Conservation (phyloP, 805 yeast species). For the Saccharomycopsis fermentans region DNA sequence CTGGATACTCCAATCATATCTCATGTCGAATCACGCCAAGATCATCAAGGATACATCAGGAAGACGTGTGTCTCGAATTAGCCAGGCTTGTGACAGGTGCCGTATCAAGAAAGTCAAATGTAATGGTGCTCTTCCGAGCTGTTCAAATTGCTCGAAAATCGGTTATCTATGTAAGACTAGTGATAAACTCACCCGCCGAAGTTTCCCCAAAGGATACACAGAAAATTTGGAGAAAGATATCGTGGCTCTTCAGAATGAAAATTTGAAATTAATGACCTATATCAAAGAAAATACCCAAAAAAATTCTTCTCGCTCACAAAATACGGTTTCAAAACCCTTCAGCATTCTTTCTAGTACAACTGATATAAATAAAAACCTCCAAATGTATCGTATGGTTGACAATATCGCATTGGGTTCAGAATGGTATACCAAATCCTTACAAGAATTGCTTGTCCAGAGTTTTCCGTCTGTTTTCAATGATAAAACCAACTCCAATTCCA, state of each 20-base stretch:
- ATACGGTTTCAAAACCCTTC: background rate
- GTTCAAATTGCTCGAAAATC: slow-evolving; percentile 55
- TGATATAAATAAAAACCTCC: background rate
- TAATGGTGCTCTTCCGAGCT: slow-evolving; percentile 57
- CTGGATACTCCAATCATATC: background rate
- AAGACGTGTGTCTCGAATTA: slow-evolving; percentile 33
- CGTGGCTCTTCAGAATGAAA: slow-evolving; percentile 48
- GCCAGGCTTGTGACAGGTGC: slow-evolving; percentile 79
- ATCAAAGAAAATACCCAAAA: slow-evolving; percentile 22
- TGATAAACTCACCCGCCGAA: slow-evolving; percentile 64
- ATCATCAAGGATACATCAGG: slow-evolving; percentile 15
- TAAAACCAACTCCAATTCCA: background rate
- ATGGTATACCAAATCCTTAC: background rate
- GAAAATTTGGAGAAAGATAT: slow-evolving; percentile 60
- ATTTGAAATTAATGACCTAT: slow-evolving; percentile 31
- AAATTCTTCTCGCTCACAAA: slow-evolving; percentile 9
- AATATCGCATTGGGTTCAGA: background rate
- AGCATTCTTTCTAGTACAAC: background rate
- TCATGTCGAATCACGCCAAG: slow-evolving; percentile 6
- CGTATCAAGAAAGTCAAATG: slow-evolving; percentile 68
- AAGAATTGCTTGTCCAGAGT: background rate
- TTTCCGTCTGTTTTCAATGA: background rate
- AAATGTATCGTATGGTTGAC: background rate
- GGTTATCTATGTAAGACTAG: slow-evolving; percentile 62
- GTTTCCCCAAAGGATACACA: slow-evolving; percentile 76